Evolutionary conservation across 257 asterid species (phyloP).

Genomic region (Solanum corneliomulleri): DNA sequence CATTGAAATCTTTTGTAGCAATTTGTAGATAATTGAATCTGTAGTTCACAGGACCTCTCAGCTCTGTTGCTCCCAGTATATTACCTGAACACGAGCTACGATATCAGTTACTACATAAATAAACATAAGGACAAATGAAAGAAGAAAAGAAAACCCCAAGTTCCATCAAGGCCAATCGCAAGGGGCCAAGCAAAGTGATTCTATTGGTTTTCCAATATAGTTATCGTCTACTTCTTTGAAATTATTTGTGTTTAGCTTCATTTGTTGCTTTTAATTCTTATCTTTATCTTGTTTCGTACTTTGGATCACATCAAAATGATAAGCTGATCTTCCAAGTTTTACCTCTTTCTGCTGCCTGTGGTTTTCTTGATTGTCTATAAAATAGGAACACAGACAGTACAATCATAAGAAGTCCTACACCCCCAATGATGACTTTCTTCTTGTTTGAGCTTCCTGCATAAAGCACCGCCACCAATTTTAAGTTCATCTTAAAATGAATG

Average conservation of each 20-base stretch:
- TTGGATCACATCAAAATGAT: neutral
- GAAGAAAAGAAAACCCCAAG: neutral
- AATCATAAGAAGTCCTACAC: constrained; percentile 40
- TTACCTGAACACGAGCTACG: constrained; percentile 14
- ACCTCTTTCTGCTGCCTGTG: constrained; percentile 34
- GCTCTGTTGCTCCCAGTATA: constrained; percentile 57
- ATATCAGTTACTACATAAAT: neutral
- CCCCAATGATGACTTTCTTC: constrained; percentile 46
- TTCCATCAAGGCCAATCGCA: neutral
- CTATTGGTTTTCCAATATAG: neutral
- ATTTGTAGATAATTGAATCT: constrained; percentile 42
- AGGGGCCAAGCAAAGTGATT: neutral
- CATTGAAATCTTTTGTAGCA: constrained; percentile 55
- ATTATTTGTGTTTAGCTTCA: neutral
- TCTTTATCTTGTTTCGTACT: neutral
- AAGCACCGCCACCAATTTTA: neutral
- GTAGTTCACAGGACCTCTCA: constrained; percentile 65
- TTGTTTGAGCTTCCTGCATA: constrained; percentile 53
- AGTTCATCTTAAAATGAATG: neutral
- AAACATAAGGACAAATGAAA: neutral
- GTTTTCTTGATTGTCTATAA: constrained; percentile 33
- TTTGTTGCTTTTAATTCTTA: neutral
- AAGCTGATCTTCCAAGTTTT: neutral
- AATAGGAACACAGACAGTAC: constrained; percentile 31
- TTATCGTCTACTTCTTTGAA: neutral